These are phyloP conservation scores for Penicillium cosmopolitanum DNA, from an alignment of 495 filamentous ascomycete genomes.

Conservation along the genomic window DNA sequence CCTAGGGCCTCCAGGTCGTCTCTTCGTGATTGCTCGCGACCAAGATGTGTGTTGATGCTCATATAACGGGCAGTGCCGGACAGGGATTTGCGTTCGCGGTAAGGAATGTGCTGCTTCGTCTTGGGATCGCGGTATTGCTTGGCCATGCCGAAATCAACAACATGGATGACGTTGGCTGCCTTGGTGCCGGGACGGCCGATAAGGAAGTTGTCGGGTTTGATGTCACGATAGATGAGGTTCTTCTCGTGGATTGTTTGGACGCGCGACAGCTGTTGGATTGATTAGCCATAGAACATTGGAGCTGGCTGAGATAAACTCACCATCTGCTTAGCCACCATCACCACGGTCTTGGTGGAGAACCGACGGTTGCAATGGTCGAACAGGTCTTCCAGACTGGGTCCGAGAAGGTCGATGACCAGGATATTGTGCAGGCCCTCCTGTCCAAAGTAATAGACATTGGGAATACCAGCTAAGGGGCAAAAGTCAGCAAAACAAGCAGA, in stretches of 20 bases:
- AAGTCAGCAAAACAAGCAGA: conserved; percentile 24
- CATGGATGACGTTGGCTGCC: conserved; percentile 95
- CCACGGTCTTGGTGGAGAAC: conserved; percentile 96
- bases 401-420: conserved; percentile 95
- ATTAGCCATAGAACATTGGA: conserved; percentile 19
- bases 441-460: conserved; percentile 99
- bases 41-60: conserved; percentile 99
- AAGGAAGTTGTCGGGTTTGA: conserved; percentile 99
- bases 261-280: conserved; percentile 71
- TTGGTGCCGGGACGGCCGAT: conserved; percentile 94
- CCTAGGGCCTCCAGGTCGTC: conserved; percentile 96
- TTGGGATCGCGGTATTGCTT: conserved; percentile 99
- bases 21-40: conserved; percentile 92
- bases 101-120: conserved; percentile 99
- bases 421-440: conserved; percentile 99
- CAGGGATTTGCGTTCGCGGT: conserved; percentile 95
- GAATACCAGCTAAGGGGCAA: conserved; percentile 77
- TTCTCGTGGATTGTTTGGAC: conserved; percentile 99
- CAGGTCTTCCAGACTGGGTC: conserved; percentile 93
- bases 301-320: conserved; percentile 50
- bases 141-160: conserved; percentile 99
- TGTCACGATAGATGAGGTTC: conserved; percentile 98
- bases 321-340: conserved; percentile 99
- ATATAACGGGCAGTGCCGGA: conserved; percentile 98
- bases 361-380: conserved; percentile 97